These are phyloP conservation scores for Botrytis pseudocinerea DNA, from an alignment of 2,329 filamentous ascomycete species.

Conservation along the genomic window DNA sequence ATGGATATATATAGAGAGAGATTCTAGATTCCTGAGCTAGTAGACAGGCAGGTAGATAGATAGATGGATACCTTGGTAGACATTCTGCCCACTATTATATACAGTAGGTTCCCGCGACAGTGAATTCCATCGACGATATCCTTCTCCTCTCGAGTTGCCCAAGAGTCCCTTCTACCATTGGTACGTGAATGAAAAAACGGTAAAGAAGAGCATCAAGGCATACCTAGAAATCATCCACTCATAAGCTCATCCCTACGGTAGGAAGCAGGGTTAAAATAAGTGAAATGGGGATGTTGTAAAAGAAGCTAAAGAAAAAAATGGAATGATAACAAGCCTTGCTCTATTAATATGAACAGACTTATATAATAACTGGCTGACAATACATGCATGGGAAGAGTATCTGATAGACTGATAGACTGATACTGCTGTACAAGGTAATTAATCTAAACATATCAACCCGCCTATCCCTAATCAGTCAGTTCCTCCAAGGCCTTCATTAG, in stretches of 20 bases:
- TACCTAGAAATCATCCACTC: neutral
- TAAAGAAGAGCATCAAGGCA: slow-evolving; percentile 2
- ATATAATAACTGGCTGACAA: neutral
- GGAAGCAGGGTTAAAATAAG: neutral
- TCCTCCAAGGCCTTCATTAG: slow-evolving; percentile 8
- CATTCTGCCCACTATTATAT: neutral
- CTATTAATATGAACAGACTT: neutral
- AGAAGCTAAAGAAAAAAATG: neutral
- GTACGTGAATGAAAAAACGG: neutral
- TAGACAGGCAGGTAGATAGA: neutral
- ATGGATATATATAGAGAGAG: neutral
- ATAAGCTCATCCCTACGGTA: neutral
- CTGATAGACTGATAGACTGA: neutral
- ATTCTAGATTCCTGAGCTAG: neutral
- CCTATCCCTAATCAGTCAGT: neutral
- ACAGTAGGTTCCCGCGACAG: neutral
- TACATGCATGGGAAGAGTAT: neutral
- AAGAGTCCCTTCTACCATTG: neutral
- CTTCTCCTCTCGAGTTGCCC: neutral
- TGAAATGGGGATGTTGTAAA: neutral
- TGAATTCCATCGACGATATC: neutral
- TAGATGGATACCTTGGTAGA: neutral
- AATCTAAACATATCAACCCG: neutral
- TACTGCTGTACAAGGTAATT: neutral
- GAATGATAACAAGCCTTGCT: neutral